Evolutionary conservation across 371 early-diverging fungal genomes (phyloP).

Genomic region (Dinochytrium kinnereticum): DNA sequence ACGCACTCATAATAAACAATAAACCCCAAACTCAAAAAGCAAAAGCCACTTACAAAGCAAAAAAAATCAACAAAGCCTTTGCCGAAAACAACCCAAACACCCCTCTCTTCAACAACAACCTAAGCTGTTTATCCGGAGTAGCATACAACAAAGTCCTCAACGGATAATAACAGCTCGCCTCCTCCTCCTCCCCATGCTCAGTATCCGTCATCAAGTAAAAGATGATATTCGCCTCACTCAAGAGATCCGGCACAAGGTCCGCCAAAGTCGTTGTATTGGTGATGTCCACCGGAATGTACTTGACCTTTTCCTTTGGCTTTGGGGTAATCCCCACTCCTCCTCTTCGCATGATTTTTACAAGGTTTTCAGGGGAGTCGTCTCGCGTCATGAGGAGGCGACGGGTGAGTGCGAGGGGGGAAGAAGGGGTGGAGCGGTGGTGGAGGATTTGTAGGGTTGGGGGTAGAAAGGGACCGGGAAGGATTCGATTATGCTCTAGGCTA

Average conservation of each 20-base stretch:
- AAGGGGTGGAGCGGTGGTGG: background rate
- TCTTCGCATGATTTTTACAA: background rate
- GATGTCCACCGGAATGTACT: background rate
- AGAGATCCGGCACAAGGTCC: background rate
- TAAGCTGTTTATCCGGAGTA: slow-evolving; percentile 45
- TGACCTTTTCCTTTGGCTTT: background rate
- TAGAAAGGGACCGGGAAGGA: background rate
- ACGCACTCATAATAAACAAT: too few relatives aligned
- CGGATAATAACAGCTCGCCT: slow-evolving; percentile 37
- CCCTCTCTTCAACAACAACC: slow-evolving; percentile 42
- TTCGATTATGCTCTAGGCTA: too few relatives aligned
- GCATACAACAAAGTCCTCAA: slow-evolving; percentile 38
- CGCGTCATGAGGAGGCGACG: background rate
- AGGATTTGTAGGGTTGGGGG: background rate
- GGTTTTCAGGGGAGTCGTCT: background rate
- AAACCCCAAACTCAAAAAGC: too few relatives aligned
- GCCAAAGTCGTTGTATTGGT: background rate
- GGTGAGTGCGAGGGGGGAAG: background rate
- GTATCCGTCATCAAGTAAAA: background rate
- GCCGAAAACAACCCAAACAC: slow-evolving; percentile 31
- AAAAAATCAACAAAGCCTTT: slow-evolving; percentile 33
- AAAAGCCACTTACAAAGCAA: slow-evolving; percentile 27
- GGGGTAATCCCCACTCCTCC: background rate
- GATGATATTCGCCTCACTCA: background rate
- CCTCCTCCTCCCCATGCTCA: background rate